Percentiles rank a stretch among this genome's conserved stretches.
Evolutionary conservation across 345 rosid species (phyloP).

Genomic region (Eucalyptus microcorys): DNA sequence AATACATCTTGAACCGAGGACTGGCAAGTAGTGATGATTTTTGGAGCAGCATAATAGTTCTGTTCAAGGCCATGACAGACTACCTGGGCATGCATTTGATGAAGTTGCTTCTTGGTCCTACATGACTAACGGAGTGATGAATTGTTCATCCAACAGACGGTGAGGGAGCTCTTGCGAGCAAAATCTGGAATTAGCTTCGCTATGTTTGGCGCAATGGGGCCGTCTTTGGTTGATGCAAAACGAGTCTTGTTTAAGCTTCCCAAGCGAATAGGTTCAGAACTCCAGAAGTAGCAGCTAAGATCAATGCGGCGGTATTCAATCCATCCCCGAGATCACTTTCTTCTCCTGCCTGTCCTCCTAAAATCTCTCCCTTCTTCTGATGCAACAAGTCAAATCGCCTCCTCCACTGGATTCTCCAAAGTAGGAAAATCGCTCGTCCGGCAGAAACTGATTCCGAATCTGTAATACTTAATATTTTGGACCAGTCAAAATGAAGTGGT

Average conservation of each 20-base stretch:
- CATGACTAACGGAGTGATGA: constrained; percentile 46
- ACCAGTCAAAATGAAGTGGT: no score
- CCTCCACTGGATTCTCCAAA: not conserved
- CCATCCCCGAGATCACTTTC: not conserved
- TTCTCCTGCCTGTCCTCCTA: not conserved
- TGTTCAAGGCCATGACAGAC: constrained; percentile 16
- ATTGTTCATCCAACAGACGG: constrained; percentile 21
- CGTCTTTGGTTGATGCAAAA: not conserved
- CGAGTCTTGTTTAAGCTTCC: not conserved
- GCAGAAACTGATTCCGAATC: not conserved
- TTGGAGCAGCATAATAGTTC: constrained; percentile 30
- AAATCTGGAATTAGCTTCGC: not conserved
- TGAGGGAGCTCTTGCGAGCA: not conserved
- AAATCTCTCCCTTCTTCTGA: not conserved
- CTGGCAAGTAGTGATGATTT: not conserved
- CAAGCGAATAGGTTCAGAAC: not conserved
- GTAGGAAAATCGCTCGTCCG: not conserved
- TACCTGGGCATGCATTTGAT: constrained; percentile 42
- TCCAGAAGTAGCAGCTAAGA: not conserved
- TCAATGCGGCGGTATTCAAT: not conserved
- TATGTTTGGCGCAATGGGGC: not conserved
- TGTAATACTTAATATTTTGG: no score
- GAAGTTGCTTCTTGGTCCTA: constrained; percentile 39
- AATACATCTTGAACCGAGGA: not conserved
- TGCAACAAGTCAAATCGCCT: not conserved